These are phyloP conservation scores for Diaporthe capsici DNA, from an alignment of 2,329 filamentous ascomycete genomes.

Conservation along the genomic window DNA sequence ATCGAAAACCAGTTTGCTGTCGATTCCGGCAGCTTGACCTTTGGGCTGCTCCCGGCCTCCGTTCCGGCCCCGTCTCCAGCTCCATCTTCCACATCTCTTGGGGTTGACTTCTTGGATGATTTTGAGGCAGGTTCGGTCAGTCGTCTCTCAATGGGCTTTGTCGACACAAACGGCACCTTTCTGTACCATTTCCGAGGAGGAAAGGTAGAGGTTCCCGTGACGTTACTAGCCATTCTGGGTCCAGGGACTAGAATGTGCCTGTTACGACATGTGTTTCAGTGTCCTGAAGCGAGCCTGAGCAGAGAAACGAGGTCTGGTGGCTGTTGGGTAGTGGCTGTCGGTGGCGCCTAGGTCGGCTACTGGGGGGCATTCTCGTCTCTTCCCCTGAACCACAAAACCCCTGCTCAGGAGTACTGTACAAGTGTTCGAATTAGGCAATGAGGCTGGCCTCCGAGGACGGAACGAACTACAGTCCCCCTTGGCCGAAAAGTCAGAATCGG, in stretches of 20 bases:
- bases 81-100: slow-evolving; percentile 25
- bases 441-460: slow-evolving; percentile 33
- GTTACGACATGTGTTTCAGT: slow-evolving; percentile 30
- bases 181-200: slow-evolving; percentile 51
- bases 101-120: not conserved
- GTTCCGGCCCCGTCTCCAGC: slow-evolving; percentile 15
- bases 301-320: slow-evolving; percentile 31
- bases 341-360: slow-evolving; percentile 31
- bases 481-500: slow-evolving; percentile 2
- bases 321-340: slow-evolving; percentile 6
- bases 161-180: slow-evolving; percentile 49
- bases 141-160: slow-evolving; percentile 45
- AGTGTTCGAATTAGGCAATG: not conserved
- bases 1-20: slow-evolving; percentile 44
- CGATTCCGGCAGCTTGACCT: slow-evolving; percentile 43
- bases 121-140: slow-evolving; percentile 37
- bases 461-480: slow-evolving; percentile 7
- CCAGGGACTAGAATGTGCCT: slow-evolving; percentile 19
- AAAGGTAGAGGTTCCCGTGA: slow-evolving; percentile 45
- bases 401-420: slow-evolving; percentile 22
- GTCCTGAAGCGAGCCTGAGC: slow-evolving; percentile 17
- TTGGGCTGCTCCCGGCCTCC: slow-evolving; percentile 14
- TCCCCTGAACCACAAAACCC: slow-evolving; percentile 2
- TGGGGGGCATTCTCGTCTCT: slow-evolving; percentile 6
- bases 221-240: slow-evolving; percentile 45